Evolutionary conservation across 202 grass and related monocot species (phyloP), one percentile per base, ranked within the genome.

Genomic region (Schoenoplectus tabernaemontani): DNA sequence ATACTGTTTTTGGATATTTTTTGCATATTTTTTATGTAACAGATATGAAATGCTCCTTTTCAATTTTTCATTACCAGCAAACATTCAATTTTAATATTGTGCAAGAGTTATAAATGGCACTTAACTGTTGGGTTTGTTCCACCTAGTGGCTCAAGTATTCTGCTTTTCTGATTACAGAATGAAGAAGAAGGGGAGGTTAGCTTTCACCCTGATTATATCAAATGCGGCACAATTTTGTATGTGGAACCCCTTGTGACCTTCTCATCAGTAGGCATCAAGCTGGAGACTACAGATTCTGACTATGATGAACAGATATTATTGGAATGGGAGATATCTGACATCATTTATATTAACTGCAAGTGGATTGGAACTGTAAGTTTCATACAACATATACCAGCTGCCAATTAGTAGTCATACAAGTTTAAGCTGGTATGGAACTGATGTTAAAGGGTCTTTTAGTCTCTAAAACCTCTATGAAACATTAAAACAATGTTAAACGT

Each of bases 281-380:
- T 99, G 62, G 90, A 96, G 78, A 81, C 61, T 85, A 81, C 50
- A 54, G 83, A 93, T 87, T 76, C 72, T 3, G 77, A 28, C 44
- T 75, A 81, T 76, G 85, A 89, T 87, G 82, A 85, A 51, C 84
- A 77, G 72, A 71, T 88, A 59, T 0, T 61, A 80, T 67, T 80
- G 64, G 70, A 85, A 74, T 96, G 85, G 86, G 57, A 78, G 62
- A 26, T 89, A 79, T 84, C 79, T 89, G 87, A 96, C 43, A 80
- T 99, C 39, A 67, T 85, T 85, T 78, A 48, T 54, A 88, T 99
- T 69, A 66, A 74, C 71, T 84, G 96, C 83, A 63, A 89, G 84
- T 96, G 90, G 90, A 77, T 47, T 82, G 79, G 57, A 64, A 90
- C 20, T 66, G 96, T 99, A 87, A 89, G 92, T 78, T 36, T 34